Conservation (phyloP, 2,329 filamentous ascomycete species). For the Ophidiomyces ophidiicola region DNA sequence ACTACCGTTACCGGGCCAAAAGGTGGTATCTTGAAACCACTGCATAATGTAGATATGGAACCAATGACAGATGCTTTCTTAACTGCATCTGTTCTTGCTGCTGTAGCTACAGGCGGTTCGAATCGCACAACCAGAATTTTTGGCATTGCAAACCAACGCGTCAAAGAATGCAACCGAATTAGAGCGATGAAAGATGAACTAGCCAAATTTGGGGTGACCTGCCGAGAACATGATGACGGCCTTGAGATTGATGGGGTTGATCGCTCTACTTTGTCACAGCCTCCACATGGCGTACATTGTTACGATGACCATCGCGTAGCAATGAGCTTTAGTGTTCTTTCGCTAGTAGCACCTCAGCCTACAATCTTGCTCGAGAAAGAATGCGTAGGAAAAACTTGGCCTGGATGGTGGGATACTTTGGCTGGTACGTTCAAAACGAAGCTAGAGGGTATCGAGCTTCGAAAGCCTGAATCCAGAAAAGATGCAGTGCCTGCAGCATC, state of each 20-base stretch:
- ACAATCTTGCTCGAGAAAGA: slow-evolving; percentile 78
- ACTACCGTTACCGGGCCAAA: slow-evolving; percentile 89
- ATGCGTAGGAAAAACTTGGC: slow-evolving; percentile 96
- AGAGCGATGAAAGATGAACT: slow-evolving; percentile 89
- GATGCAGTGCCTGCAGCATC: slow-evolving; percentile 44
- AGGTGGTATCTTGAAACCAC: slow-evolving; percentile 57
- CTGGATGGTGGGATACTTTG: slow-evolving; percentile 92
- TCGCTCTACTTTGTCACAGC: slow-evolving; percentile 41
- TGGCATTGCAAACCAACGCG: slow-evolving; percentile 92
- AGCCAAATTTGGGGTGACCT: slow-evolving; percentile 80
- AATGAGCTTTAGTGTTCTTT: slow-evolving; percentile 93
- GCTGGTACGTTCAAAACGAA: slow-evolving; percentile 63
- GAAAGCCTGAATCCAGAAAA: slow-evolving; percentile 26
- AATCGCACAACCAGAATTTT: slow-evolving; percentile 65
- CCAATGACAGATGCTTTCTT: slow-evolving; percentile 98
- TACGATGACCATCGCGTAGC: slow-evolving; percentile 97
- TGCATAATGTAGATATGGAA: slow-evolving; percentile 89
- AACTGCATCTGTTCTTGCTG: slow-evolving; percentile 83
- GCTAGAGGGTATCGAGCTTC: slow-evolving; percentile 60
- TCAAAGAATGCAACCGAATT: slow-evolving; percentile 97
- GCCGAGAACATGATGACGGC: slow-evolving; percentile 85
- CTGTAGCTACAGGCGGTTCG: slow-evolving; percentile 63
- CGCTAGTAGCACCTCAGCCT: slow-evolving; percentile 56
- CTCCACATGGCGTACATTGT: slow-evolving; percentile 64
- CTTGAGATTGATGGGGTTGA: slow-evolving; percentile 54